Base-by-base conservation (phyloP, 371 early-diverging fungal species). In the Neoconidiobolus thromboides region DNA sequence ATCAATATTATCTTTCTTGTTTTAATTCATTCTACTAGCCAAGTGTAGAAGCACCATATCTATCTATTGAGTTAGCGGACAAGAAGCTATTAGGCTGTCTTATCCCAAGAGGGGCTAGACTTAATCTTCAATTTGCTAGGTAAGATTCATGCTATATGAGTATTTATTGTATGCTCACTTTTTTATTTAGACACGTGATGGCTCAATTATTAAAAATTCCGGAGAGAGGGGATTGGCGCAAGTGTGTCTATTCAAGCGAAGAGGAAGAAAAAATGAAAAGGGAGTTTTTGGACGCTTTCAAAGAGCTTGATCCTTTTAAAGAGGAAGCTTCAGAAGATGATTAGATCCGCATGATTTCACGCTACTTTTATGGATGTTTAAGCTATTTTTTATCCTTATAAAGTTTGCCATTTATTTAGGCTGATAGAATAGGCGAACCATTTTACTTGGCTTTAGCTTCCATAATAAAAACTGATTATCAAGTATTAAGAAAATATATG, bases 111-210 rank as follows among this genome's bases (percentile, higher is more conserved):
- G 62, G 65, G 14, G 76, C 64, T 63, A 65, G 70, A 47, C 77
- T 86, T 60, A 81, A 86, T 65, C 60, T 81, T 40, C 83, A 85
- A 64, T 82, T 85, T 67, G 85, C 85, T 67, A 68, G 89, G 65
- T 64, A 68, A 39, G 26, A 26, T 26, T 26, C 26, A 26, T 26
- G 26, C 26, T 26, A 26, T 26, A 26, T 26, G 26, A 26, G 26
- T 26, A 26, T 26, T 26, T 26, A 26, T 26, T 26, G 26, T 26
- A 26, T 26, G 26, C 26, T 26, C 26, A 26, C 26, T 26, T 26
- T 26, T 26, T 26, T 26, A 26, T 26, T 26, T 26, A 26, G 26
- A 26, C 26, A 26, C 26, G 75, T 82, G 1, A 62, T 84, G 36
- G 80, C 86, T 1, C 69, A 73, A 26, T 70, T 77, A 1, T 60